These are phyloP conservation scores for Pisolithus marmoratus DNA, from an alignment of 768 basidiomycete genomes.

Conservation along the genomic window DNA sequence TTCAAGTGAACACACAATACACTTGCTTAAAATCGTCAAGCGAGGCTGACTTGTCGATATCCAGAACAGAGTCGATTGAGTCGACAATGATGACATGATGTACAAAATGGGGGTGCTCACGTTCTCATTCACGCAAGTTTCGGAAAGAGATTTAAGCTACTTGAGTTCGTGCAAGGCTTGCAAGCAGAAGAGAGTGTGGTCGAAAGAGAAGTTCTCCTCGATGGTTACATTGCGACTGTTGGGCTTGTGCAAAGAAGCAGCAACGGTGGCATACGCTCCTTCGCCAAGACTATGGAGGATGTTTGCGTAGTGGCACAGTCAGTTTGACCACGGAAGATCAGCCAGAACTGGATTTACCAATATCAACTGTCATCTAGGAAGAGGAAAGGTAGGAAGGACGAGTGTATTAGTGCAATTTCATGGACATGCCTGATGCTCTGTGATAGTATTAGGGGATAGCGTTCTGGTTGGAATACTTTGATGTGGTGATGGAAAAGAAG, in stretches of 20 bases:
- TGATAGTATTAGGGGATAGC: not conserved
- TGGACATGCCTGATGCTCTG: not conserved
- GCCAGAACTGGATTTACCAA: constrained; percentile 38
- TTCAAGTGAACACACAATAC: constrained; percentile 48
- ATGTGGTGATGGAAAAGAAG: constrained; percentile 1
- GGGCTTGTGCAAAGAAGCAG: constrained; percentile 79
- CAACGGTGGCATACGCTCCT: constrained; percentile 89
- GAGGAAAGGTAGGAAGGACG: not conserved
- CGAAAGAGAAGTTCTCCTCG: constrained; percentile 93
- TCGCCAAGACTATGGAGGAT: constrained; percentile 74
- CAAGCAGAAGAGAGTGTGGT: constrained; percentile 88
- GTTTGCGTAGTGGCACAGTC: constrained; percentile 22
- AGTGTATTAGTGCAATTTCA: not conserved
- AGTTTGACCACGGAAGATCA: not conserved
- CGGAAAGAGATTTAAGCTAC: constrained; percentile 79
- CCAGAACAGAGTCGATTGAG: constrained; percentile 80
- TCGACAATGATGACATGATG: too few species aligned
- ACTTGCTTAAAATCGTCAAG: constrained; percentile 81
- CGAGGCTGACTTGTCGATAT: constrained; percentile 78
- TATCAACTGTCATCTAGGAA: constrained; percentile 36
- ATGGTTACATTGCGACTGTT: constrained; percentile 84
- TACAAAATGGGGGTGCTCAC: constrained; percentile 25
- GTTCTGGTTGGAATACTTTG: not conserved
- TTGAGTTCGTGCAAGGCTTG: constrained; percentile 89
- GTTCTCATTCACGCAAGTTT: constrained; percentile 76